Evolutionary conservation across 495 filamentous ascomycete genomes (phyloP).

Genomic region (Elaphomyces granulatus): DNA sequence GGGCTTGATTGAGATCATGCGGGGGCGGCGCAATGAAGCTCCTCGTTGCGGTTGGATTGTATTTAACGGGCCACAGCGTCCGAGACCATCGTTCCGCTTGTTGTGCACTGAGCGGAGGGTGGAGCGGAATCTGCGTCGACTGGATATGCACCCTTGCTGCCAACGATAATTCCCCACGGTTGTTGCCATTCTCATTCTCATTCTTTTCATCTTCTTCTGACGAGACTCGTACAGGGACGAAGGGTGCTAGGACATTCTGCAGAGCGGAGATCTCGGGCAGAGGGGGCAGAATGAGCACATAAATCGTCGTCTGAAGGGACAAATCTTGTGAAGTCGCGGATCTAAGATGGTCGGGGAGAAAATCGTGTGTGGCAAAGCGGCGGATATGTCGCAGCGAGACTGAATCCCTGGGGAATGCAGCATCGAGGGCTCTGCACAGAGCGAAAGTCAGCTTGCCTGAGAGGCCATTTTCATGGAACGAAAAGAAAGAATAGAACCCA

Average conservation of each 20-base stretch:
- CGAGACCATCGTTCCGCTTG: slow-evolving; percentile 67
- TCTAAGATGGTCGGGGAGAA: slow-evolving; percentile 42
- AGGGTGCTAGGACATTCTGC: slow-evolving; percentile 22
- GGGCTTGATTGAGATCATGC: slow-evolving; percentile 44
- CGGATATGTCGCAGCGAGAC: slow-evolving; percentile 64
- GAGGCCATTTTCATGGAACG: too few species aligned
- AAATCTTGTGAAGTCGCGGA: slow-evolving; percentile 9
- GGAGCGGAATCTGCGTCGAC: slow-evolving; percentile 50
- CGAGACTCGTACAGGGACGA: slow-evolving; percentile 12
- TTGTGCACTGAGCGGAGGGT: slow-evolving; percentile 55
- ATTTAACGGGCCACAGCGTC: slow-evolving; percentile 76
- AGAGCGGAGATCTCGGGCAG: slow-evolving; percentile 17
- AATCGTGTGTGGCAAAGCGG: slow-evolving; percentile 57
- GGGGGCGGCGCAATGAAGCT: slow-evolving; percentile 24
- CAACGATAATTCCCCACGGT: too few species aligned
- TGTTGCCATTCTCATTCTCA: too few species aligned
- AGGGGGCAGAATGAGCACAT: slow-evolving; percentile 26
- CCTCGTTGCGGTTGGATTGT: slow-evolving; percentile 57
- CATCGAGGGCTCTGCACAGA: slow-evolving; percentile 29
- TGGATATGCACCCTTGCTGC: slow-evolving; percentile 22
- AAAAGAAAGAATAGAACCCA: slow-evolving; percentile 10
- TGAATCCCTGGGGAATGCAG: slow-evolving; percentile 38
- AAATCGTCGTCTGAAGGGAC: slow-evolving; percentile 21
- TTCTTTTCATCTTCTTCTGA: slow-evolving; percentile 3
- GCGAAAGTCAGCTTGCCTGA: too few species aligned